Conservation (phyloP, 169 alveolate genomes). For the Plasmodium malariae region DNA sequence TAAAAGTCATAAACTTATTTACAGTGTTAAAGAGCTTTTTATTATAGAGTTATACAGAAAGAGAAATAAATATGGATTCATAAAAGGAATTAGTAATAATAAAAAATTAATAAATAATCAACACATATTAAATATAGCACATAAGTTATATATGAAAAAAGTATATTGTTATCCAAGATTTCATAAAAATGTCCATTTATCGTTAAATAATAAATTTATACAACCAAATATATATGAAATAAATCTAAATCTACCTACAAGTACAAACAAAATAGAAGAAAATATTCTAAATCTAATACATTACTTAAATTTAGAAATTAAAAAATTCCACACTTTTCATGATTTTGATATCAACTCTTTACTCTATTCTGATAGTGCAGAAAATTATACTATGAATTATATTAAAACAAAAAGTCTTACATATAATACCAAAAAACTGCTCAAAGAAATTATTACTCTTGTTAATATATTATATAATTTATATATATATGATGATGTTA, state of each 20-base stretch:
- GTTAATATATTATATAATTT: slow-evolving; percentile 45
- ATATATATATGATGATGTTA: slow-evolving; percentile 41
- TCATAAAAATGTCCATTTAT: slow-evolving; percentile 68
- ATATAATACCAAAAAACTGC: slow-evolving; percentile 55
- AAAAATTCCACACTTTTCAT: slow-evolving; percentile 37
- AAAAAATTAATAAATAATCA: slow-evolving; percentile 50
- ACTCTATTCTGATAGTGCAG: slow-evolving; percentile 62
- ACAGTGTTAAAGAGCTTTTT: slow-evolving; percentile 53
- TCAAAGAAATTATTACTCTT: slow-evolving; percentile 61
- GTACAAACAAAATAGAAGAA: slow-evolving; percentile 29
- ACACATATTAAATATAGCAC: slow-evolving; percentile 28
- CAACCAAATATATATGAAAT: slow-evolving; percentile 75
- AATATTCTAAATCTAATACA: slow-evolving; percentile 42
- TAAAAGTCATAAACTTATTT: slow-evolving; percentile 56
- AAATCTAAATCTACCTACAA: slow-evolving; percentile 29
- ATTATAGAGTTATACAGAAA: slow-evolving; percentile 67
- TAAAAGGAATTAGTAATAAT: slow-evolving; percentile 69
- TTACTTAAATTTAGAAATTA: slow-evolving; percentile 61
- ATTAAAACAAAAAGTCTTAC: slow-evolving; percentile 50
- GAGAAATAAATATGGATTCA: slow-evolving; percentile 73
- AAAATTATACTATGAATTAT: slow-evolving; percentile 43
- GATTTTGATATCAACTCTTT: slow-evolving; percentile 68
- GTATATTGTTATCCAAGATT: slow-evolving; percentile 68
- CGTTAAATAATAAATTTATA: slow-evolving; percentile 62
- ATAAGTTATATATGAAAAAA: slow-evolving; percentile 47